A percentile compares a stretch with the other conserved stretches of the same genome.
These are phyloP conservation scores for Calonectria crousiana DNA, from an alignment of 2,329 filamentous ascomycete species.

Conservation along the genomic window DNA sequence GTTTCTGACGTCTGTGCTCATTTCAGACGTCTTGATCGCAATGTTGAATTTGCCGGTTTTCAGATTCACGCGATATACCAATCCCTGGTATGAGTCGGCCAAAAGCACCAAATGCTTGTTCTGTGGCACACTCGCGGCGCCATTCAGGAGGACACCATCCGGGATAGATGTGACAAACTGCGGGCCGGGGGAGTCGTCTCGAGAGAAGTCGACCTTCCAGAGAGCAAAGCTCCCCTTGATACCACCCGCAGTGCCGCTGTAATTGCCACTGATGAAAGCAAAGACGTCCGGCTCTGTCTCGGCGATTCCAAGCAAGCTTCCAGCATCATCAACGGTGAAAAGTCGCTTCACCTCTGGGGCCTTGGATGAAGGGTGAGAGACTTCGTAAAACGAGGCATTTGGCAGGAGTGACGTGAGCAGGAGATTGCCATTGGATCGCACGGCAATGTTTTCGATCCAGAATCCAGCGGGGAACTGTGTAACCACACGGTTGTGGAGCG, in stretches of 20 bases:
- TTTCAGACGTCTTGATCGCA: background rate
- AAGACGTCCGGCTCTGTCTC: background rate
- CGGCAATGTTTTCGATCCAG: constrained; percentile 7
- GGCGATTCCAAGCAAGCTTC: constrained; percentile 2
- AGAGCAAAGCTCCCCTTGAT: background rate
- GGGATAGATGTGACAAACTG: background rate
- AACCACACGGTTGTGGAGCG: background rate
- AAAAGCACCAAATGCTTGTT: background rate
- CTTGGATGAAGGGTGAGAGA: background rate
- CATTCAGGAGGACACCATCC: background rate
- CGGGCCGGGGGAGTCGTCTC: background rate
- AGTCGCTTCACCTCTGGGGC: background rate
- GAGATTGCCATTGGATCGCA: background rate
- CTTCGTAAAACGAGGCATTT: constrained; percentile 2
- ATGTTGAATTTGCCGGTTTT: background rate
- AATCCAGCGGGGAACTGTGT: background rate
- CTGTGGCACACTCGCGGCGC: background rate
- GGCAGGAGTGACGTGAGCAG: background rate
- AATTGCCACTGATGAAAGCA: background rate
- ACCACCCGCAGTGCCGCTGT: background rate
- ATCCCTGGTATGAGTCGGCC: background rate
- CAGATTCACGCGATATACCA: background rate
- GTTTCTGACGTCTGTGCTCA: background rate
- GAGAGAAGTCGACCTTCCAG: background rate
- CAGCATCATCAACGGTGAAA: background rate